phyloP scores from a whole-genome alignment of 2,329 filamentous ascomycete genomes.

The Alternaria tenuissima region DNA sequence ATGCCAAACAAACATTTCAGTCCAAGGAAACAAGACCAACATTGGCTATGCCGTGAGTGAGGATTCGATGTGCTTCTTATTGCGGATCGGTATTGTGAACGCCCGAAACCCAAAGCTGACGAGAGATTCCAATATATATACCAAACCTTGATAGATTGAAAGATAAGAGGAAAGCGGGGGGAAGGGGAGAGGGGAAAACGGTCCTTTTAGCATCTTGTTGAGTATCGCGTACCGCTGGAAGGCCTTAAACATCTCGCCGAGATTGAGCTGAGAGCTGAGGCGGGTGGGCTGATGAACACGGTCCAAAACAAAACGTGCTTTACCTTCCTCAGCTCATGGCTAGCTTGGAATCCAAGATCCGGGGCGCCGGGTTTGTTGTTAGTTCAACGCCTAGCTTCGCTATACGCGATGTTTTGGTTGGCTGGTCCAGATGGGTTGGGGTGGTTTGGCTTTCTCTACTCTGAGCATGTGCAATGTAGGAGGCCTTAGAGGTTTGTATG shows the following conservation, averaged over 20 bases:
- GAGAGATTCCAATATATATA: neutral
- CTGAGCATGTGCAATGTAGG: neutral
- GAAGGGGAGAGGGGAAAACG: neutral
- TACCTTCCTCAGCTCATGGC: slow-evolving; percentile 2
- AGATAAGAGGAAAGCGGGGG: neutral
- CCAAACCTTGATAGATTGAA: neutral
- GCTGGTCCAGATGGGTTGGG: neutral
- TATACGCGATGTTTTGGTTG: neutral
- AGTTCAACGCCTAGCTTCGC: neutral
- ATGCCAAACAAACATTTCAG: slow-evolving; percentile 1
- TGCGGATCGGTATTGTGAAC: neutral
- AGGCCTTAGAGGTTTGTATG: neutral
- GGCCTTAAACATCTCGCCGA: neutral
- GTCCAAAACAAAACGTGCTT: neutral
- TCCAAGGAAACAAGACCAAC: neutral
- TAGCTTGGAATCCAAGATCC: neutral
- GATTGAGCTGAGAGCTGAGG: neutral
- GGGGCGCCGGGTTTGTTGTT: neutral
- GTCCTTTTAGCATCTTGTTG: neutral
- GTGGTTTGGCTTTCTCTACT: neutral
- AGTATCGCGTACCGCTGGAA: neutral
- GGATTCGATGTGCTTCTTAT: neutral
- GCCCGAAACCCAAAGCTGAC: neutral
- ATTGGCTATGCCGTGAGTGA: neutral
- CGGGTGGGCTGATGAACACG: neutral